Evolutionary conservation across 148 eudicot species (phyloP), one percentile per base, ranked within the genome.

Genomic region (Silene latifolia): DNA sequence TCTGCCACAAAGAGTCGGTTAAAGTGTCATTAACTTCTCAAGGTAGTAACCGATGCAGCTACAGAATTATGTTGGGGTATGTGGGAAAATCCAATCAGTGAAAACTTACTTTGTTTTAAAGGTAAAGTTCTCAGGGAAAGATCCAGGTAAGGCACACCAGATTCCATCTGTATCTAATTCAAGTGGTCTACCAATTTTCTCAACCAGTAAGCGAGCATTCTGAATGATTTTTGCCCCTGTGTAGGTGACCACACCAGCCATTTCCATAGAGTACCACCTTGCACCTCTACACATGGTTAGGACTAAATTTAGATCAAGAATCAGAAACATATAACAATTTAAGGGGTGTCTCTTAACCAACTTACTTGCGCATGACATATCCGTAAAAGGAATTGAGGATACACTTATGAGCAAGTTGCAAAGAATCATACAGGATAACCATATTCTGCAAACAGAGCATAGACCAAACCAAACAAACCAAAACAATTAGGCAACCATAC

Each of bases 181-280:
- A 75, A 95, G 97, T 13, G 99, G 99, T 78, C 94, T 82, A 63
- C 99, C 99, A 80, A 95, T 95, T 80, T 90, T 92, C 80, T 95
- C 96, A 78, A 95, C 89, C 75, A 95, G 83, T 72, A 92, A 85
- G 71, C 94, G 98, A 60, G 99, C 99, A 80, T 95, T 95, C 86
- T 95, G 99, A 72, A 95, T 95, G 4, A 95, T 95, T 87, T 95
- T 92, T 60, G 99, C 99, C 44, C 99, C 99, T 35, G 99, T 95
- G 75, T 95, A 95, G 39, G 99, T 95, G 53, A 95, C 99, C 63
- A 92, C 98, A 63, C 99, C 99, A 77, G 99, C 99, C 99, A 95
- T 95, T 88, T 95, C 99, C 99, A 95, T 95, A 39, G 99, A 95
- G 76, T 92, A 95, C 99, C 99, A 95, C 82, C 99, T 86, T 68